Evolutionary conservation across 2,329 filamentous ascomycete genomes (phyloP), one percentile per base, ranked within the genome.

Genomic region (Amauroascus verrucosus): DNA sequence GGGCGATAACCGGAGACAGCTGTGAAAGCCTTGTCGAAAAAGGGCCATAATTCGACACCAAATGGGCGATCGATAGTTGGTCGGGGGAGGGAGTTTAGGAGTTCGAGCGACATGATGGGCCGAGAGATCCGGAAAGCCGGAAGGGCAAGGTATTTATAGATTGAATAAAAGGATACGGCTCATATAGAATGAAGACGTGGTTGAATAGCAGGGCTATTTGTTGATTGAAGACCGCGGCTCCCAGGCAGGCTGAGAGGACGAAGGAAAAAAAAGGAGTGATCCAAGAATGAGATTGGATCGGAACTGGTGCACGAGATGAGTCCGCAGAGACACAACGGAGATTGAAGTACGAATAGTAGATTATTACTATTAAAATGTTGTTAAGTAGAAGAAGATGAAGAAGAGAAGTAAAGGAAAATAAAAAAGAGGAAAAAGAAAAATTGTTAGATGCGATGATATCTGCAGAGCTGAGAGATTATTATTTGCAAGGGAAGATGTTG

Each of bases 31-130:
- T 86, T 85, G 73, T 84, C 85, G 78, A 95, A 94, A 70, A 91
- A 81, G 63, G 88, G 85, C 89, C 89, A 95, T 68, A 94, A 75
- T 57, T 84, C 76, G 59, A 94, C 73, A 68, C 88, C 88, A 64
- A 95, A 95, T 48, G 88, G 88, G 57, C 85, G 80, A 68, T 94
- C 88, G 70, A 94, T 77, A 59, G 86, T 86, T n/a, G n/a, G n/a
- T n/a, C n/a, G n/a, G n/a, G n/a, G n/a, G n/a, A n/a, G n/a, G n/a
- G n/a, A n/a, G n/a, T n/a, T n/a, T n/a, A n/a, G n/a, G n/a, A n/a
- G n/a, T n/a, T n/a, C n/a, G n/a, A n/a, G n/a, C n/a, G 33, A 9
- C 14, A 1, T 13, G 33, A n/a, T 32, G 30, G 30, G 30, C 30
- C 6, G 11, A 32, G 30, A 11, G 6, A 32, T 11, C 6, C 30